Conservation (phyloP, 164 flowering plant species). For the Pachysandra terminalis region DNA sequence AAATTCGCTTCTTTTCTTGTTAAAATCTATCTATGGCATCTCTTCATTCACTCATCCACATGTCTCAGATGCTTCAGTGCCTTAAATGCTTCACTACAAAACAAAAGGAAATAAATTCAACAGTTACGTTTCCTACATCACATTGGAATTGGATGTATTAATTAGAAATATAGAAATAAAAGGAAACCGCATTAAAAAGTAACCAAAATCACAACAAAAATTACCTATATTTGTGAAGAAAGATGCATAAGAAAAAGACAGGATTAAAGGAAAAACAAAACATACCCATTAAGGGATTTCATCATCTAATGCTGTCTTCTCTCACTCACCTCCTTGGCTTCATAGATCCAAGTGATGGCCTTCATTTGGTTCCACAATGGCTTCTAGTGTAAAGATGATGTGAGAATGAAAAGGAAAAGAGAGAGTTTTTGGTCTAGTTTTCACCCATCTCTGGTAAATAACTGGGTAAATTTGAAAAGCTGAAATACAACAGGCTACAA, state of each 20-base stretch:
- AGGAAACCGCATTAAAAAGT: background rate
- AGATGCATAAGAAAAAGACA: constrained; percentile 2
- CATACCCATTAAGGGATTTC: background rate
- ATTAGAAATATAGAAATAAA: background rate
- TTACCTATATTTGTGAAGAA: background rate
- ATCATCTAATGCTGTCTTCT: background rate
- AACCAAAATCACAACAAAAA: background rate
- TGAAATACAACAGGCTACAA: background rate
- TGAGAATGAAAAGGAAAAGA: background rate
- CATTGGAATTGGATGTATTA: background rate
- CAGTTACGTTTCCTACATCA: constrained; percentile 4
- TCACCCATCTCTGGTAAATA: background rate
- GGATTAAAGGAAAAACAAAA: background rate
- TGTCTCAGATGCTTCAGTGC: background rate
- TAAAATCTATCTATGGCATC: constrained; percentile 2
- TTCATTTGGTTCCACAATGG: background rate
- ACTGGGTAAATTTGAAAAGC: constrained; percentile 5
- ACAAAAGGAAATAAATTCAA: constrained; percentile 1
- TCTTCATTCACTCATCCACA: background rate
- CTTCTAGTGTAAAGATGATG: background rate
- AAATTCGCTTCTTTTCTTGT: constrained; percentile 4
- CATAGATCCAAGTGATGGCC: background rate
- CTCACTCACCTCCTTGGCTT: background rate
- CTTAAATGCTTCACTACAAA: constrained; percentile 6
- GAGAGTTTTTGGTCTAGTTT: background rate